Base-by-base conservation (phyloP, 805 yeast genomes). In the Saccharomycopsis synnaedendra region DNA sequence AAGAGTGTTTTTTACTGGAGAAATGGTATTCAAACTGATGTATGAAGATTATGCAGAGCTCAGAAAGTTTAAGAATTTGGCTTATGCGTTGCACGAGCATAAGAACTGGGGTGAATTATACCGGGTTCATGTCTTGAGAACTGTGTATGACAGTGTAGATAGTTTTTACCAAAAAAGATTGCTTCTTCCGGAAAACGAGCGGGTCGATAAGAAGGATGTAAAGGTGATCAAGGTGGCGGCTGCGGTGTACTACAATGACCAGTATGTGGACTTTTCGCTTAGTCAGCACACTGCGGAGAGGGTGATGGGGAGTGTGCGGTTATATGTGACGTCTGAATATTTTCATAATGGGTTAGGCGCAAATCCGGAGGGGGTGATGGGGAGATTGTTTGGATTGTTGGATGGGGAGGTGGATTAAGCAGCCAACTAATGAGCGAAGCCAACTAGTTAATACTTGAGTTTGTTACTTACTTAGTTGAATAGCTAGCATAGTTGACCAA, bases 1-100 rank as follows among this genome's bases (percentile, higher is more conserved):
- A 36, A 46, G 67, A 2, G 60, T 70, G 3, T 74, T 58, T 49
- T 74, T 74, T 57, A 74, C 78, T 3, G 77, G 80, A 8, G 80
- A 76, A 52, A 74, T 75, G 78, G 75, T 75, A 41, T 75, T 59
- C 59, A 67, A 69, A 51, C 69, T 71, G 9, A 74, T 74, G 73
- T 68, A 57, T 50, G 73, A 71, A 35, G 79, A 75, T 53, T 75
- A 65, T 52, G 57, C 59, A 0, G 76, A 71, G 52, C 62, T 76
- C 39, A 48, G 56, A 4, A 60, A 60, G 10, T 61, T 77, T 40
- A 65, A 67, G 46, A 55, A 56, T 2, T 62, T 76, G 50, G 75
- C 78, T 1, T 38, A 55, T 4, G 45, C 50, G 3, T 53, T 72
- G 29, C 63, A 67, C 9, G 58, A 61, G 53, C 61, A 63, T 5